These are phyloP conservation scores for Phyllosticta citrichinensis DNA, from an alignment of 2,329 filamentous ascomycete genomes.

Conservation along the genomic window DNA sequence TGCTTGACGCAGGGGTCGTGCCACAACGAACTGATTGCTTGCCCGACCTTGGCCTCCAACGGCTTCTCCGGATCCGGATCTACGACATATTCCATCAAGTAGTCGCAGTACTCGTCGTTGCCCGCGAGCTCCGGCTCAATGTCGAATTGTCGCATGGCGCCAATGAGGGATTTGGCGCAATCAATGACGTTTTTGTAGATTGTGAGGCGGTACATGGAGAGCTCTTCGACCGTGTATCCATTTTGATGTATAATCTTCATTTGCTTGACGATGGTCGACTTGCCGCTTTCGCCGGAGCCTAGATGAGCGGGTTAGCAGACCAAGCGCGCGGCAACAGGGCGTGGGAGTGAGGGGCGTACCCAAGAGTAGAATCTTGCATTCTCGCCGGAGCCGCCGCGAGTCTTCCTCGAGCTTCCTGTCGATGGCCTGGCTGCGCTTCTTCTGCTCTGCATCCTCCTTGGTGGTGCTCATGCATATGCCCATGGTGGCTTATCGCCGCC, in stretches of 20 bases:
- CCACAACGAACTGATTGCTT: slow-evolving; percentile 81
- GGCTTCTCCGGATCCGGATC: slow-evolving; percentile 82
- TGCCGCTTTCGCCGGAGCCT: slow-evolving; percentile 98
- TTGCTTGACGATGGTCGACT: slow-evolving; percentile 98
- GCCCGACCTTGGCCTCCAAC: slow-evolving; percentile 69
- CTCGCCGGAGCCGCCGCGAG: slow-evolving; percentile 79
- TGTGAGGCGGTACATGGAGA: slow-evolving; percentile 87
- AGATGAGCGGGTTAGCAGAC: slow-evolving; percentile 20
- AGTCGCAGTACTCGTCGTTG: slow-evolving; percentile 67
- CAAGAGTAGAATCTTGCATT: slow-evolving; percentile 96
- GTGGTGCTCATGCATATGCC: slow-evolving; percentile 86
- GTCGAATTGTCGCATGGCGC: slow-evolving; percentile 83
- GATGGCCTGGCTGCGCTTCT: slow-evolving; percentile 93
- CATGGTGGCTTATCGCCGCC: slow-evolving; percentile 48
- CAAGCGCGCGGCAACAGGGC: slow-evolving; percentile 8
- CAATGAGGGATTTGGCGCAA: slow-evolving; percentile 87
- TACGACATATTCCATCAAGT: slow-evolving; percentile 76
- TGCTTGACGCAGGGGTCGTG: slow-evolving; percentile 72
- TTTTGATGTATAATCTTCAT: slow-evolving; percentile 99
- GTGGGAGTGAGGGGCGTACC: slow-evolving; percentile 45
- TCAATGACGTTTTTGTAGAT: slow-evolving; percentile 98
- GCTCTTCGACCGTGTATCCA: slow-evolving; percentile 88
- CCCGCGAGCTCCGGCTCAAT: slow-evolving; percentile 65
- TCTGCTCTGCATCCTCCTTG: slow-evolving; percentile 80
- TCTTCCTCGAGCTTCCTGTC: slow-evolving; percentile 92